Base-by-base conservation (phyloP, 2,329 filamentous ascomycete species). In the Talaromyces verruculosus region DNA sequence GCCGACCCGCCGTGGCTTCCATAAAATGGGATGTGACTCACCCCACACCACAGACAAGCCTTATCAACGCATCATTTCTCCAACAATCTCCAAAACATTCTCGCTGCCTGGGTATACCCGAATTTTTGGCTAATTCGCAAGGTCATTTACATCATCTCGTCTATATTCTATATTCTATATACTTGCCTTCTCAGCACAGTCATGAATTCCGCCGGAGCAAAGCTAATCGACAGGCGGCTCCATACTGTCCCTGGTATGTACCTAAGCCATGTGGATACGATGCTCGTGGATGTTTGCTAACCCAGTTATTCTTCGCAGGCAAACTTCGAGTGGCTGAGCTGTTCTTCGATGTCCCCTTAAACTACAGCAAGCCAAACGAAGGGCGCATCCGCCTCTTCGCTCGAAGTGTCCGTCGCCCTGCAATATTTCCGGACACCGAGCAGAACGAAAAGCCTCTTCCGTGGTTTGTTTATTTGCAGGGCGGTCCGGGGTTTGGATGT, bases 331-430 rank as follows among this genome's bases (percentile, higher is more conserved):
- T 96, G 67, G 90, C 90, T 1, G 93, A 97, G 76, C 85, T 94
- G 72, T 90, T 92, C 82, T 97, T 97, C 78, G 85, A 92, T 70
- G 93, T 97, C 11, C 93, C 93, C 3, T 84, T 91, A 68, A 91
- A 96, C 80, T 91, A 96, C 77, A 79, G 80, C 68, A 85, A 88
- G 64, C 87, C 88, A 0, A 75, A 81, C 2, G 81, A 83, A 35
- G 86, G 85, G 58, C 87, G 82, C 5, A 84, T 97, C 68, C 87
- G 86, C 64, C 82, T 97, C 41, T 97, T 97, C 77, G 93, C 87
- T 39, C 89, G 92, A 61, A 89, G 87, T 63, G 91, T 89, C 17
- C 82, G 85, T 63, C 91, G 88, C 71, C 81, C 88, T 66, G 69
- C 70, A 25, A 73, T 70, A 49, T 85, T 89, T 65, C 84, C 84